Percentiles rank a stretch among this genome's conserved stretches.
Conservation (phyloP, 257 asterid genomes). For the Solanum clarkiae region DNA sequence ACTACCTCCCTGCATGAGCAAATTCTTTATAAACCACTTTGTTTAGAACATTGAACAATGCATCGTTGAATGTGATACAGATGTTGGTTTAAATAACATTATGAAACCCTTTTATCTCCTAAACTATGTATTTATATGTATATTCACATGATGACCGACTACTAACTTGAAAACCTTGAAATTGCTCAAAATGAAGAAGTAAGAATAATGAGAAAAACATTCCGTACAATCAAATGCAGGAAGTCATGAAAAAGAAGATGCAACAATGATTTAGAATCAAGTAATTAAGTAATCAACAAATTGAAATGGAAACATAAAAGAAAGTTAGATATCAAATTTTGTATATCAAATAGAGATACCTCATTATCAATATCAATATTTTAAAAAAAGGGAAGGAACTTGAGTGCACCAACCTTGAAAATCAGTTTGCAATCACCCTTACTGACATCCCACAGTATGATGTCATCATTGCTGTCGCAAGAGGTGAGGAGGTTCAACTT, state of each 20-base stretch:
- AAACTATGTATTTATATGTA: not conserved
- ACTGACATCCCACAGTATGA: slow-evolving; percentile 27
- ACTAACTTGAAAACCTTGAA: not conserved
- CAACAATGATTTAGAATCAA: not conserved
- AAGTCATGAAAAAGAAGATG: not conserved
- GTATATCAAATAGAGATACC: not conserved
- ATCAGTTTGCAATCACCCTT: slow-evolving; percentile 7
- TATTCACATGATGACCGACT: not conserved
- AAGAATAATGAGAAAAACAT: not conserved
- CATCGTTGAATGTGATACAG: not conserved
- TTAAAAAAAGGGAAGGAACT: not conserved
- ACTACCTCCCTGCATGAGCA: slow-evolving; percentile 29
- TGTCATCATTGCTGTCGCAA: slow-evolving; percentile 24
- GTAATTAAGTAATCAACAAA: not conserved
- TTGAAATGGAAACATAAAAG: not conserved
- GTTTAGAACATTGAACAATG: not conserved
- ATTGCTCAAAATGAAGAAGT: not conserved
- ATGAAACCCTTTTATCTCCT: not conserved
- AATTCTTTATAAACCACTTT: not conserved
- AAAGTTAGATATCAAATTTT: not conserved
- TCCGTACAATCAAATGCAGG: not conserved
- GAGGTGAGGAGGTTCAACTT: slow-evolving; percentile 22
- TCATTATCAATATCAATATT: not conserved
- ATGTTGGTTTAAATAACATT: not conserved
- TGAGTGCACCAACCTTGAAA: slow-evolving; percentile 19